A percentile compares a stretch with the other conserved stretches of the same genome.
phyloP scores from a whole-genome alignment of 495 filamentous ascomycete genomes.

The Letharia lupina region DNA sequence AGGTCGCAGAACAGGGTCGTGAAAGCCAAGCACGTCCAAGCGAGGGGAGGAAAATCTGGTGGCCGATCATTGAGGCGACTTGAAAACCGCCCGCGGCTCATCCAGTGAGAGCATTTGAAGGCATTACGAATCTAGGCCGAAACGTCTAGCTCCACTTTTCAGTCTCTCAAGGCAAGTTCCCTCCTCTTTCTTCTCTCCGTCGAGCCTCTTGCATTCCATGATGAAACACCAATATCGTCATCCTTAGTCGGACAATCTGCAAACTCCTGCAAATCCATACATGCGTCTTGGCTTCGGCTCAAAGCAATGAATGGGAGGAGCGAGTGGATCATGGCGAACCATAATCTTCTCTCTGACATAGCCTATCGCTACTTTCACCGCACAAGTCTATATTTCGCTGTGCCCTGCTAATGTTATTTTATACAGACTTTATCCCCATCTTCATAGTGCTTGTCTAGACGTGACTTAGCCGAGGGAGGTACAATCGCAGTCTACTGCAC shows the following conservation, averaged over 20 bases:
- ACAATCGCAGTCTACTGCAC: not conserved
- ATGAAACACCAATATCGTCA: slow-evolving; percentile 32
- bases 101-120: not conserved
- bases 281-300: slow-evolving; percentile 16
- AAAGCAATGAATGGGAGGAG: slow-evolving; percentile 16
- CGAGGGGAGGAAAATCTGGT: slow-evolving; percentile 22
- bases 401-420: not conserved
- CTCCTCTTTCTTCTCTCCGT: not conserved
- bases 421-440: not conserved
- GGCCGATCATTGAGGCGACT: slow-evolving; percentile 17
- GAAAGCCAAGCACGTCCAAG: not conserved
- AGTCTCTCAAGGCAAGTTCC: not conserved
- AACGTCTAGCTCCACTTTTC: not conserved
- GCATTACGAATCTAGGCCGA: not conserved
- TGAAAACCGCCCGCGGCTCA: not conserved
- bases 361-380: not conserved
- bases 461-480: not conserved
- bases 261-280: slow-evolving; percentile 10
- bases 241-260: slow-evolving; percentile 31
- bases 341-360: slow-evolving; percentile 33
- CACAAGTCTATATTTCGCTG: not conserved
- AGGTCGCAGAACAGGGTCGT: not conserved
- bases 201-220: slow-evolving; percentile 12
- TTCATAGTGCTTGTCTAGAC: too few species aligned
- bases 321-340: slow-evolving; percentile 26